phyloP scores from a whole-genome alignment of 1,284 basidiomycete genomes.

The Sanghuangporus weigelae region DNA sequence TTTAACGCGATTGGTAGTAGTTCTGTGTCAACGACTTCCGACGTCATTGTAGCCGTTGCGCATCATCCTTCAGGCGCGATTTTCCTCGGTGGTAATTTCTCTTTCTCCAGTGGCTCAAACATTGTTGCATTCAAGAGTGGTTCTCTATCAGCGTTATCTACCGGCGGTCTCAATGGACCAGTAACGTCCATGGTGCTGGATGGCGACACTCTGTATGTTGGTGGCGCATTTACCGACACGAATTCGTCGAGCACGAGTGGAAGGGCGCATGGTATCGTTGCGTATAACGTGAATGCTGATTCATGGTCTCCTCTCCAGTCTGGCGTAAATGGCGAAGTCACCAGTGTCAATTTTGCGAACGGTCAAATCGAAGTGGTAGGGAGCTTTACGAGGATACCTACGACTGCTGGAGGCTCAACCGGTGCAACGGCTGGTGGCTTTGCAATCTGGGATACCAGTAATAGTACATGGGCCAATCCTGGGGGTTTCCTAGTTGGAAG shows the following conservation, averaged over 20 bases:
- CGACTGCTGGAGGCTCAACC: constrained; percentile 31
- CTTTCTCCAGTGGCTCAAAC: constrained; percentile 60
- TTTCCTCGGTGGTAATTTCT: constrained; percentile 80
- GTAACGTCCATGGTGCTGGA: constrained; percentile 63
- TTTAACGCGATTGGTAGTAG: constrained; percentile 51
- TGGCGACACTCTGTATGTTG: constrained; percentile 71
- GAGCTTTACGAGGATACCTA: constrained; percentile 60
- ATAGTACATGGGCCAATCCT: constrained; percentile 61
- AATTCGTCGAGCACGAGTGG: constrained; percentile 46
- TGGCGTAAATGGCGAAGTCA: constrained; percentile 77
- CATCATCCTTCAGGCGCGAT: constrained; percentile 60
- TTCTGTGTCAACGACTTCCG: constrained; percentile 29
- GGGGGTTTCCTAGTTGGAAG: constrained; percentile 74
- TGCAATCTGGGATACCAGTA: constrained; percentile 70
- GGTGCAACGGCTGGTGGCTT: constrained; percentile 57
- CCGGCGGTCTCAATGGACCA: constrained; percentile 68
- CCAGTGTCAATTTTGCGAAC: constrained; percentile 48
- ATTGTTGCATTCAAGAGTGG: constrained; percentile 69
- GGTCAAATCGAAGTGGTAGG: constrained; percentile 65
- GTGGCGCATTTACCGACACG: constrained; percentile 80
- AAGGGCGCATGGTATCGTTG: constrained; percentile 59
- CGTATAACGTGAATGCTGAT: constrained; percentile 67
- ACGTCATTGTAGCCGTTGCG: constrained; percentile 51
- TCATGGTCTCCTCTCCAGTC: constrained; percentile 68
- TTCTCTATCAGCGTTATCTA: constrained; percentile 46